phyloP scores from a whole-genome alignment of 2,329 filamentous ascomycete genomes.

The Dothideomycetes sp. region DNA sequence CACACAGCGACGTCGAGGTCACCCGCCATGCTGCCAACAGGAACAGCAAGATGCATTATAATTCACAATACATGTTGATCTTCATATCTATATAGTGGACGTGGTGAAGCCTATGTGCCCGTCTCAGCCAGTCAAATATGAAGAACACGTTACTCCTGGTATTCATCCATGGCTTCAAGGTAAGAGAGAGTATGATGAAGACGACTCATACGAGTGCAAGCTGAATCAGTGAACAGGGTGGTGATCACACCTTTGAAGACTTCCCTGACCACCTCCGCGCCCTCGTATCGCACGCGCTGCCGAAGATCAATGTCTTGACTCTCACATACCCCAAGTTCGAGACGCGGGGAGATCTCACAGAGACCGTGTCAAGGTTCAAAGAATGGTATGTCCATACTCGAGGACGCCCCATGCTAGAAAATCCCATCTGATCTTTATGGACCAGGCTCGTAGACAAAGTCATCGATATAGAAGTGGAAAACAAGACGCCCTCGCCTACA shows the following conservation, averaged over 20 bases:
- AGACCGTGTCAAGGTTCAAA: constrained; percentile 61
- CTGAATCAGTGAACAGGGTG: too few species aligned
- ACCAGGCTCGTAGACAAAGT: constrained; percentile 82
- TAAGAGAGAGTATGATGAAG: too few species aligned
- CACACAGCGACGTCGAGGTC: too few species aligned
- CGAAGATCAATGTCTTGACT: constrained; percentile 55
- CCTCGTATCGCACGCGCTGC: constrained; percentile 53
- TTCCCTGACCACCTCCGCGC: constrained; percentile 64
- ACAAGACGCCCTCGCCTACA: constrained; percentile 69
- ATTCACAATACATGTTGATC: not conserved
- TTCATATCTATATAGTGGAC: too few species aligned
- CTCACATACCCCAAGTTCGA: constrained; percentile 73
- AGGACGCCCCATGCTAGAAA: too few species aligned
- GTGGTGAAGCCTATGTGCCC: not conserved
- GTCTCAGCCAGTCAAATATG: constrained; percentile 33
- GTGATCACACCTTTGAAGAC: constrained; percentile 64
- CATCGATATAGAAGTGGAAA: constrained; percentile 84
- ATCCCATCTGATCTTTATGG: too few species aligned
- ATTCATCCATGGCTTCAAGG: constrained; percentile 86
- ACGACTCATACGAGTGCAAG: too few species aligned
- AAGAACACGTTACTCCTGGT: constrained; percentile 72
- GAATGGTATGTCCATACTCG: constrained; percentile 49
- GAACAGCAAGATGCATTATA: not conserved
- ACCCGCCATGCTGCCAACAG: too few species aligned
- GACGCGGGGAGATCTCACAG: constrained; percentile 64